phyloP scores from a whole-genome alignment of 1,284 basidiomycete genomes.

The Ganoderma multipileum region DNA sequence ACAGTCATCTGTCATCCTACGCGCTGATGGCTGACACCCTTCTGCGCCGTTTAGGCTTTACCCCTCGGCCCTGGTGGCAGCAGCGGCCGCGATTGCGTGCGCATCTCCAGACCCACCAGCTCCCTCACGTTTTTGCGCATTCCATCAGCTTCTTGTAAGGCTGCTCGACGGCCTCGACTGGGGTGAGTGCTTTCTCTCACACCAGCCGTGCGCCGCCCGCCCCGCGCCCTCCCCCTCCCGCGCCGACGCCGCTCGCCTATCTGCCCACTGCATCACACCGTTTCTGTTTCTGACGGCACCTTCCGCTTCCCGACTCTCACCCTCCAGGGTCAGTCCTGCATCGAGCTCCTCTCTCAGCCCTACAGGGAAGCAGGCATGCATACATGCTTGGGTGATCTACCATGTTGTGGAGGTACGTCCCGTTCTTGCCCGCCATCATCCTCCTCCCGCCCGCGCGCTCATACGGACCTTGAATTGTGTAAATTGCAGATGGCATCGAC shows the following conservation, averaged over 20 bases:
- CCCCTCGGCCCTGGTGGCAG: neutral
- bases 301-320: neutral
- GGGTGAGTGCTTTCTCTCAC: conserved; percentile 32
- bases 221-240: neutral
- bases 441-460: neutral
- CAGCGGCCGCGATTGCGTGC: conserved; percentile 21
- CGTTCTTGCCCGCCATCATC: neutral
- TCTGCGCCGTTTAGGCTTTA: neutral
- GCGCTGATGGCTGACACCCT: neutral
- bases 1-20: neutral
- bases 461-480: neutral
- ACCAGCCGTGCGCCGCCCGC: neutral
- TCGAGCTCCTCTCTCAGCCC: conserved; percentile 43
- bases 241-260: neutral
- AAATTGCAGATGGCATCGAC: conserved; percentile 28
- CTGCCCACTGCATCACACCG: neutral
- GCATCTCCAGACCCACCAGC: conserved; percentile 34
- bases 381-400: conserved; percentile 38
- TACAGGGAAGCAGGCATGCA: conserved; percentile 41
- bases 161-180: conserved; percentile 45
- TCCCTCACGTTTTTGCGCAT: conserved; percentile 43
- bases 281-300: neutral
- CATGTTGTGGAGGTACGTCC: conserved; percentile 36
- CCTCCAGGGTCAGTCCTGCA: conserved; percentile 29
- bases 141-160: conserved; percentile 53